These are phyloP conservation scores for Boeremia lycopersici DNA, from an alignment of 2,329 filamentous ascomycete species.

Conservation along the genomic window DNA sequence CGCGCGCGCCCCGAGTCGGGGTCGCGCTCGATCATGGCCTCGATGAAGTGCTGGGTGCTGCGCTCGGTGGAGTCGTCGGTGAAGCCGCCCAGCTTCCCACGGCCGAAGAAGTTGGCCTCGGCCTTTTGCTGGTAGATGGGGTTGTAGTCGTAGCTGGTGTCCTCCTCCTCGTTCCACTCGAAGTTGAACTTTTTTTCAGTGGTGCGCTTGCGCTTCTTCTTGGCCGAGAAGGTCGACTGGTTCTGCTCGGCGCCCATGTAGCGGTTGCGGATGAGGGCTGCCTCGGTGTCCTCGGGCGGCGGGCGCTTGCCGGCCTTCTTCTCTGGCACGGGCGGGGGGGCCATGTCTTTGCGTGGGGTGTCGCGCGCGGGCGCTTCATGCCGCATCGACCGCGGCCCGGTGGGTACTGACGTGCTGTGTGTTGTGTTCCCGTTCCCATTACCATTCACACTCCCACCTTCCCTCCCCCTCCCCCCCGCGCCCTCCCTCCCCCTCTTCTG, in stretches of 20 bases:
- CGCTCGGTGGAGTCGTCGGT: conserved; percentile 62
- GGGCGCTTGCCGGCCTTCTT: conserved; percentile 38
- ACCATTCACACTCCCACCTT: no score
- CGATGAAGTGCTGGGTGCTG: conserved; percentile 63
- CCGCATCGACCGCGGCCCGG: conserved; percentile 73
- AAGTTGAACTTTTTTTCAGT: conserved; percentile 99
- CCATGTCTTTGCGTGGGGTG: conserved; percentile 53
- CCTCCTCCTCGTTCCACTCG: conserved; percentile 94
- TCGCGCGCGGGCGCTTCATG: conserved; percentile 47
- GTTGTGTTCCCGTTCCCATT: neutral
- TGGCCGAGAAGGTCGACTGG: conserved; percentile 85
- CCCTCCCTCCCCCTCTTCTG: conserved; percentile 56
- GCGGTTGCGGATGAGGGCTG: conserved; percentile 73
- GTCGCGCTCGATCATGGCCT: conserved; percentile 76
- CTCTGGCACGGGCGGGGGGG: conserved; percentile 55
- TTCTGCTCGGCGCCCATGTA: conserved; percentile 94
- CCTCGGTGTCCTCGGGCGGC: conserved; percentile 68
- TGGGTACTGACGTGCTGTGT: conserved; percentile 63
- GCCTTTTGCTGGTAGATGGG: conserved; percentile 74
- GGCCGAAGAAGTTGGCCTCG: conserved; percentile 72
- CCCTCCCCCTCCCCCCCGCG: conserved; percentile 15
- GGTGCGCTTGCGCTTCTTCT: conserved; percentile 92
- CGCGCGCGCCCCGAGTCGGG: conserved; percentile 75
- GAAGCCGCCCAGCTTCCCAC: conserved; percentile 71
- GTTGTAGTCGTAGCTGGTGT: conserved; percentile 84